A percentile compares a stretch with the other conserved stretches of the same genome.
Conservation (phyloP, 2,329 filamentous ascomycete genomes). For the Aureobasidium sp. region DNA sequence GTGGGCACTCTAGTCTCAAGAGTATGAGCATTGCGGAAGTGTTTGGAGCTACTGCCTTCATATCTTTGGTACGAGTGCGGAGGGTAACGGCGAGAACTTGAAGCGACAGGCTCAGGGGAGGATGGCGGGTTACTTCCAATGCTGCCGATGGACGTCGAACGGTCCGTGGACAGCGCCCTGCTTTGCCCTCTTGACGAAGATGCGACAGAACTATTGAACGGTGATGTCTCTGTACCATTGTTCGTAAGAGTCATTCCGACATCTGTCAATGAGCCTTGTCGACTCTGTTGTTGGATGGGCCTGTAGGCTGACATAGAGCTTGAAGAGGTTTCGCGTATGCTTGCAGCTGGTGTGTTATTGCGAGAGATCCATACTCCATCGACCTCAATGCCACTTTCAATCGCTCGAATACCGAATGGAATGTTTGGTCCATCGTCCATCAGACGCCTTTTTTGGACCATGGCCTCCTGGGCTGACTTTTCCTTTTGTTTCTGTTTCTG, state of each 20-base stretch:
- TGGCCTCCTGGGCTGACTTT: conserved; percentile 19
- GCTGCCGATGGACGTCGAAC: neutral
- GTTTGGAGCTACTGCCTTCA: conserved; percentile 20
- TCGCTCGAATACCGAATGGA: conserved; percentile 77
- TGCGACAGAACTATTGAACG: neutral
- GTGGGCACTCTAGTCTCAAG: conserved; percentile 2
- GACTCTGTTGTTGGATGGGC: conserved; percentile 11
- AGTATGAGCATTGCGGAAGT: conserved; percentile 8
- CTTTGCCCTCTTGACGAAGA: neutral
- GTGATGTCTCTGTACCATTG: conserved; percentile 4
- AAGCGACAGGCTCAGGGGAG: neutral
- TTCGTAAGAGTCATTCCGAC: conserved; percentile 1
- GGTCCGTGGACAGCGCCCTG: conserved; percentile 1
- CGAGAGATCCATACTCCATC: conserved; percentile 61
- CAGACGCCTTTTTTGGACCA: conserved; percentile 22
- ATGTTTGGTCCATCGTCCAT: conserved; percentile 53
- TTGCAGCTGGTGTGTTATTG: conserved; percentile 31
- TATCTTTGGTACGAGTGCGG: conserved; percentile 30
- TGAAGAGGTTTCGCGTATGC: conserved; percentile 17
- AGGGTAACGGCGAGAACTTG: conserved; percentile 21
- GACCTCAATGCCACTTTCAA: conserved; percentile 73
- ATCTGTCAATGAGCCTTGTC: conserved; percentile 1
- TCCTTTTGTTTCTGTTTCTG: conserved; percentile 22
- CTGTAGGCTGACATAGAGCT: conserved; percentile 15
- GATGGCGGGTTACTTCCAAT: neutral